Percentiles rank a stretch among this genome's conserved stretches.
These are phyloP conservation scores for Lepidium aucheri DNA, from an alignment of 345 rosid species.

Conservation along the genomic window DNA sequence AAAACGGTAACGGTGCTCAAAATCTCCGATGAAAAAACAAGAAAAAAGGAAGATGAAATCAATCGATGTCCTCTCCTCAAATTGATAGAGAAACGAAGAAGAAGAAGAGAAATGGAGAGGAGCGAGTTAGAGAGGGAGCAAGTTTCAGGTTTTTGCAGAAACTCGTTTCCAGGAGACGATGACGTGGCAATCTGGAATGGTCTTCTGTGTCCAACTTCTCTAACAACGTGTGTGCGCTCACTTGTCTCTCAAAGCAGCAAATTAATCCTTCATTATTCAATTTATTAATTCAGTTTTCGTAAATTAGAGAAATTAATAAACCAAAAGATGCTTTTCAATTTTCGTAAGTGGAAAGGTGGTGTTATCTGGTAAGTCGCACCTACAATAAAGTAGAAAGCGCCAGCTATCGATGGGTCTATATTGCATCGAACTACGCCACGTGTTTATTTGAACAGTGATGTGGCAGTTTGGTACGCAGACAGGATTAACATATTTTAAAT, in stretches of 20 bases:
- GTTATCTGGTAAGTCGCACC: slow-evolving; percentile 4
- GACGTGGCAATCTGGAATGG: slow-evolving; percentile 33
- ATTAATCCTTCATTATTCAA: slow-evolving; percentile 2
- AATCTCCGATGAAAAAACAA: slow-evolving; percentile 3
- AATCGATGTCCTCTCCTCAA: slow-evolving; percentile 8
- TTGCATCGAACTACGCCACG: not conserved
- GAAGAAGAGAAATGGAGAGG: not conserved
- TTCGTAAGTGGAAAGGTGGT: not conserved
- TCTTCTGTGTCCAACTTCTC: not conserved
- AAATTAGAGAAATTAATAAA: not conserved
- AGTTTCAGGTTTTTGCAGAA: slow-evolving; percentile 22
- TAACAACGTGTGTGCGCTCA: not conserved
- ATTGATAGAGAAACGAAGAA: slow-evolving; percentile 4
- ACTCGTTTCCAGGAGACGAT: slow-evolving; percentile 10
- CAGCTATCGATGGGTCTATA: slow-evolving; percentile 4
- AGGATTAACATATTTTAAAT: not conserved
- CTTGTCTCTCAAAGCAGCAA: not conserved
- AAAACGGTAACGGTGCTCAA: not conserved
- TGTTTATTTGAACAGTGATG: not conserved
- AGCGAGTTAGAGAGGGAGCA: not conserved
- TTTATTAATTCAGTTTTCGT: not conserved
- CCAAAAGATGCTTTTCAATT: not conserved
- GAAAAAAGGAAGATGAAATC: not conserved
- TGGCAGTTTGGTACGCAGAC: slow-evolving; percentile 7
- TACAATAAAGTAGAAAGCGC: not conserved